phyloP scores from a whole-genome alignment of 2,329 filamentous ascomycete genomes.

The Sordariomycetes sp. region DNA sequence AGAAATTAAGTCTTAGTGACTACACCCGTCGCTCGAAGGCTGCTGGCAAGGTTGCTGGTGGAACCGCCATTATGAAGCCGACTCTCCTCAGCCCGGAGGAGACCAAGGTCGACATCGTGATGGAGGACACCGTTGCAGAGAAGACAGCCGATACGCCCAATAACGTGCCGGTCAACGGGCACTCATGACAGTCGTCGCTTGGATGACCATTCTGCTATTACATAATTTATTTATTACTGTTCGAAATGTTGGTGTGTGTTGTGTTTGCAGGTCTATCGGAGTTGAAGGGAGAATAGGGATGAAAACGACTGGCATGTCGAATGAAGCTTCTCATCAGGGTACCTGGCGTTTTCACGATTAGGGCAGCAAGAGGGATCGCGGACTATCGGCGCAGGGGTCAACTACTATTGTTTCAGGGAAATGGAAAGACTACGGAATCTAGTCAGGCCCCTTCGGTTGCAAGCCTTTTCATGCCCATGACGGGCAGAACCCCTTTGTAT shows the following conservation, averaged over 20 bases:
- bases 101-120: constrained; percentile 23
- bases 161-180: too few relatives aligned
- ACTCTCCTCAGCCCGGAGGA: constrained; percentile 24
- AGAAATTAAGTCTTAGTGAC: constrained; percentile 59
- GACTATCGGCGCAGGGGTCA: constrained; percentile 2
- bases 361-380: background rate
- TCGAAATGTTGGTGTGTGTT: too few relatives aligned
- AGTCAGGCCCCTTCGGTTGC: too few relatives aligned
- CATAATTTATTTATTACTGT: too few relatives aligned
- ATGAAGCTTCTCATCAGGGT: background rate
- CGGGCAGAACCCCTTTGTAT: too few relatives aligned
- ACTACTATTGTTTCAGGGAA: too few relatives aligned
- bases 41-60: constrained; percentile 24
- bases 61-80: constrained; percentile 19
- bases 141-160: too few relatives aligned
- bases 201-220: too few relatives aligned
- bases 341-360: background rate
- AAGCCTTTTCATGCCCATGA: too few relatives aligned
- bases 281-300: background rate
- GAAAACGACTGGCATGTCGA: constrained; percentile 4
- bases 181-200: too few relatives aligned
- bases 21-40: constrained; percentile 53
- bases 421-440: too few relatives aligned
- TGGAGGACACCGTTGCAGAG: constrained; percentile 14
- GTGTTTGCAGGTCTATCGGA: too few relatives aligned